Evolutionary conservation across 352 stramenopile genomes (phyloP).

Genomic region (Phytopythium helicoides): DNA sequence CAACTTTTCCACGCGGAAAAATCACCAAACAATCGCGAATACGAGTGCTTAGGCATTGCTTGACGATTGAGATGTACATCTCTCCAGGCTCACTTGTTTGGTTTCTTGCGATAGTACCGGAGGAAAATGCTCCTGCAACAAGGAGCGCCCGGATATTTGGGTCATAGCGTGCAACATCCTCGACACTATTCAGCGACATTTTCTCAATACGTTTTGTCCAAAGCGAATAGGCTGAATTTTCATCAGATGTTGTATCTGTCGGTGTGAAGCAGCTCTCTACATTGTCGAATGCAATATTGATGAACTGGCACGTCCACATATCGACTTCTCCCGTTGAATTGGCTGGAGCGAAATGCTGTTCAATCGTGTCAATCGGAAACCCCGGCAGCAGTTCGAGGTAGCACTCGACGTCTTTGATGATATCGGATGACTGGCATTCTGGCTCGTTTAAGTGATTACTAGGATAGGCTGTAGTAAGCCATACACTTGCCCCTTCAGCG

Average conservation of each 20-base stretch:
- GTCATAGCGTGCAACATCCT: slow-evolving; percentile 17
- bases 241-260: neutral
- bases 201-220: slow-evolving; percentile 12
- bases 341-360: slow-evolving; percentile 15
- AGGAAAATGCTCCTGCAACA: neutral
- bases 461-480: slow-evolving; percentile 30
- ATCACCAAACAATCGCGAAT: slow-evolving; percentile 41
- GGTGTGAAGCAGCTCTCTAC: slow-evolving; percentile 17
- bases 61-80: slow-evolving; percentile 1
- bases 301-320: slow-evolving; percentile 32
- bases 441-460: slow-evolving; percentile 7
- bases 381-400: slow-evolving; percentile 25
- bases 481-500: slow-evolving; percentile 63
- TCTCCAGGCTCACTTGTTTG: slow-evolving; percentile 9
- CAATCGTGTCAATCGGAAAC: slow-evolving; percentile 17
- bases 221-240: slow-evolving; percentile 1
- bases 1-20: slow-evolving; percentile 44
- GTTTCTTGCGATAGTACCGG: slow-evolving; percentile 3
- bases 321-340: slow-evolving; percentile 5
- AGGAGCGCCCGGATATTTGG: slow-evolving; percentile 10
- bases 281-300: slow-evolving; percentile 57
- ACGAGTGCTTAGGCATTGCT: slow-evolving; percentile 35
- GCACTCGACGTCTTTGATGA: slow-evolving; percentile 12
- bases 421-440: neutral
- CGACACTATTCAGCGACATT: slow-evolving; percentile 10